phyloP scores from a whole-genome alignment of 176 grass and related monocot species.

The Elymus sibiricus region DNA sequence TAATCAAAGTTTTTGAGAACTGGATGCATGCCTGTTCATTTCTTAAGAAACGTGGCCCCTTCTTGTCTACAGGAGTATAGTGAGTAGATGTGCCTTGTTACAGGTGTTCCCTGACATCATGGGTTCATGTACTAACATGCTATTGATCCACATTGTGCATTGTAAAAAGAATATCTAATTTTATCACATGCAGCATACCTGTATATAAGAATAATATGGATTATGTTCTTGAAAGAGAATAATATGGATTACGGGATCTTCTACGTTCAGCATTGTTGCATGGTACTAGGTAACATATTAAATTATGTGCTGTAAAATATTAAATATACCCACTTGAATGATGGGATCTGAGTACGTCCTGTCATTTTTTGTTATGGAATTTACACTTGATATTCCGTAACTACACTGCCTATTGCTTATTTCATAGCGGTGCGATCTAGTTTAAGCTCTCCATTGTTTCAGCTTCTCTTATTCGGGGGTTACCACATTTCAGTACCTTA shows the following conservation, averaged over 20 bases:
- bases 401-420: background rate
- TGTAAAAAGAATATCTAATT: background rate
- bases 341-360: background rate
- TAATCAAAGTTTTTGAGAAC: background rate
- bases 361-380: background rate
- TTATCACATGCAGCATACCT: background rate
- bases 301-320: background rate
- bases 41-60: background rate
- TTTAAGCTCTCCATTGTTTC: background rate
- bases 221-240: no score
- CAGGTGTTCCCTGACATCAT: background rate
- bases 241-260: background rate
- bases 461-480: background rate
- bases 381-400: background rate
- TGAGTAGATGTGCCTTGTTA: background rate
- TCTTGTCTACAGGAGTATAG: background rate
- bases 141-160: background rate
- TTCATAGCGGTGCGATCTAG: background rate
- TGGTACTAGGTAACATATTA: background rate
- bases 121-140: background rate
- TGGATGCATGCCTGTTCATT: background rate
- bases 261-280: background rate
- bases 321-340: background rate
- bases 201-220: background rate
- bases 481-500: background rate